Evolutionary conservation across 1,284 basidiomycete genomes (phyloP).

Genomic region (Xerocomus nothofagi): DNA sequence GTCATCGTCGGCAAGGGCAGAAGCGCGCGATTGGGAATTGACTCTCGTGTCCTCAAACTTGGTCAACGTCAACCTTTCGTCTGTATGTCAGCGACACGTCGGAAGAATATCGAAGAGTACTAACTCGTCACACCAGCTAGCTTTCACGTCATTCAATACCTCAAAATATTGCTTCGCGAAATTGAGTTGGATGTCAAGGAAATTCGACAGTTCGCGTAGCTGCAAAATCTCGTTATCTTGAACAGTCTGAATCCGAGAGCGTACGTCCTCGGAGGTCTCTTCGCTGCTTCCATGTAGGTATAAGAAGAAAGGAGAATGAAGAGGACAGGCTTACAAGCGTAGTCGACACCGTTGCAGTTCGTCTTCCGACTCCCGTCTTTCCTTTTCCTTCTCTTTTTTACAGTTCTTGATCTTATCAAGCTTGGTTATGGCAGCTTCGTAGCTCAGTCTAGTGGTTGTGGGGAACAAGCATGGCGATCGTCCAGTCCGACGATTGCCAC

Average conservation of each 20-base stretch:
- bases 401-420: conserved; percentile 61
- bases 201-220: conserved; percentile 61
- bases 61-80: conserved; percentile 23
- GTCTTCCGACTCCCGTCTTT: conserved; percentile 69
- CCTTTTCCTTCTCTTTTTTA: conserved; percentile 73
- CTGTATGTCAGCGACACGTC: conserved; percentile 7
- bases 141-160: conserved; percentile 65
- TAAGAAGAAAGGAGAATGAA: neutral
- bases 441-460: conserved; percentile 54
- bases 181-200: conserved; percentile 72
- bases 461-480: neutral
- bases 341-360: conserved; percentile 68
- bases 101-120: conserved; percentile 21
- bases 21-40: conserved; percentile 10
- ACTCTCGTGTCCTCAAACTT: conserved; percentile 18
- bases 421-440: conserved; percentile 72
- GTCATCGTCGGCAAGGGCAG: conserved; percentile 13
- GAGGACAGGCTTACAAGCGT: conserved; percentile 63
- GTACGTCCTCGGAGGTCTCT: conserved; percentile 78
- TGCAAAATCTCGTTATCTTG: conserved; percentile 76
- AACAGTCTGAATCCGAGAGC: conserved; percentile 69
- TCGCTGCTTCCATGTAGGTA: conserved; percentile 50
- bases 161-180: conserved; percentile 73
- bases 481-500: conserved; percentile 6
- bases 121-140: conserved; percentile 64